Evolutionary conservation across 352 stramenopile species (phyloP), one percentile per base, ranked within the genome.

Genomic region (Aphanomyces cochlioides): DNA sequence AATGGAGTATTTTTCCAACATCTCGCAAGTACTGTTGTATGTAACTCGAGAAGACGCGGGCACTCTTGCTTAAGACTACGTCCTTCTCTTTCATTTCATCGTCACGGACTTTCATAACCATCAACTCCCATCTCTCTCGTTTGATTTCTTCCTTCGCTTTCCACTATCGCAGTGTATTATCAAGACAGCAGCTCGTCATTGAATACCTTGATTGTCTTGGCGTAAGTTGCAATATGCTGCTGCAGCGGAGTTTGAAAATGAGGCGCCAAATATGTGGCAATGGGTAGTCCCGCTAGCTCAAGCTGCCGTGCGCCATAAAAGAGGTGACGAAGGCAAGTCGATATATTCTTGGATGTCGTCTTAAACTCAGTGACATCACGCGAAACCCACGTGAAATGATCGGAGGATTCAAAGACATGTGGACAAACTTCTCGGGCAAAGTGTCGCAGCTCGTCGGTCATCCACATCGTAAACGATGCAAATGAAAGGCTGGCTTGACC

Each of bases 1-100:
- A 84, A 66, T 90, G 92, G 40, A 94, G 74, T 53, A 94, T 81
- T 1, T 85, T 84, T 59, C 90, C 84, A 4, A 85, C 72, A 68
- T 94, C 86, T 1, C 86, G 82, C 1, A 94, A 72, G 72, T 88
- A 94, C 67, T 94, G 86, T 56, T 94, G 86, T 3, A 94, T 72
- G 58, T 90, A 83, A 21, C 81, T 89, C 72, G 92, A 92, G 66
- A 92, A 90, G 1, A 77, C 86, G 3, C 84, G 75, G 19, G 83
- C 84, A 64, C 86, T 94, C 56, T 94, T 84, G 6, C 81, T 92
- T 64, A 94, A 74, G n/a, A 87, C 80, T 69, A 94, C 90, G 71
- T 92, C 86, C 34, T 75, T 72, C 50, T 94, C 84, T 47, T 77
- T 54, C 54, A 82, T 89, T 56, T 79, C 88, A 0, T 82, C 81